Evolutionary conservation across 106 monocot species (phyloP).

Genomic region (Narthecium ossifragum): DNA sequence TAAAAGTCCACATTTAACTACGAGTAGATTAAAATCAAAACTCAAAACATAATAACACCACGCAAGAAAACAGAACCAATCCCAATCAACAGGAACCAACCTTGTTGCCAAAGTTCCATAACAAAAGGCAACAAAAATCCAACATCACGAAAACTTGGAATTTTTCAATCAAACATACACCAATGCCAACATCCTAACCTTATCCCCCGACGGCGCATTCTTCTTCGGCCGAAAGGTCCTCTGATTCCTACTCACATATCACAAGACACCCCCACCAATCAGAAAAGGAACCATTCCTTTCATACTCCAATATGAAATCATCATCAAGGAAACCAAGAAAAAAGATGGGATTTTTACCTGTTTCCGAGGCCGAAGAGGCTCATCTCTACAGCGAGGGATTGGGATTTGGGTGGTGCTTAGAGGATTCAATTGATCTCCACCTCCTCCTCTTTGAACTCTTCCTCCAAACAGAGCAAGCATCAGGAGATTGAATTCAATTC

Average conservation of each 20-base stretch:
- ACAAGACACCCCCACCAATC: not conserved
- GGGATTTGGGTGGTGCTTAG: too few species aligned
- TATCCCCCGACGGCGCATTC: constrained; percentile 10
- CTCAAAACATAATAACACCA: too few species aligned
- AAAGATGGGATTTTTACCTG: constrained; percentile 1
- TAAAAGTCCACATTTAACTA: too few species aligned
- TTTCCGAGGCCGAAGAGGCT: constrained; percentile 9
- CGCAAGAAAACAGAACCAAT: too few species aligned
- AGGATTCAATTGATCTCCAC: not conserved
- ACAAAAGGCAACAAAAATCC: too few species aligned
- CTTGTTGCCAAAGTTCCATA: too few species aligned
- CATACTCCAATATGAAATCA: too few species aligned
- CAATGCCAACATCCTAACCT: not conserved
- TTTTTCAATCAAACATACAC: not conserved
- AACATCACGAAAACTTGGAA: too few species aligned
- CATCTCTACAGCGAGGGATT: constrained; percentile 1
- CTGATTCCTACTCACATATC: constrained; percentile 1
- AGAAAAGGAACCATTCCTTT: not conserved
- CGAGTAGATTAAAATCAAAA: too few species aligned
- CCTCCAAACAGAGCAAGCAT: not conserved
- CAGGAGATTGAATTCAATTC: too few species aligned
- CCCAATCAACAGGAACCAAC: too few species aligned
- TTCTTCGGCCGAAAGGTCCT: constrained; percentile 10
- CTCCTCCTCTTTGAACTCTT: not conserved
- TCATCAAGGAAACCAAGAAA: not conserved